Base-by-base conservation (phyloP, 768 basidiomycete species). In the Clitopilus passeckerianus region DNA sequence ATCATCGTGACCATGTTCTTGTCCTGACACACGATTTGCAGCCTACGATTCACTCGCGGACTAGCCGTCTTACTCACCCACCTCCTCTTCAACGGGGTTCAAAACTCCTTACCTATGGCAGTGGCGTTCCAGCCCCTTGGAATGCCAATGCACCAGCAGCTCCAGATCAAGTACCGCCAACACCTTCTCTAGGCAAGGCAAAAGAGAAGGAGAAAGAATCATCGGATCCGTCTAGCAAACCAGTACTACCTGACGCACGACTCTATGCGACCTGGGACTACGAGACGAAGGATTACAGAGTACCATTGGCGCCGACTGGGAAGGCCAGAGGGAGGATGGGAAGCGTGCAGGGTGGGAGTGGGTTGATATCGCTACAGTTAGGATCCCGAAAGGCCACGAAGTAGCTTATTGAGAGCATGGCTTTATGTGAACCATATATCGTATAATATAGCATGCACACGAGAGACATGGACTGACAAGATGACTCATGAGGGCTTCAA, bases 11-110 rank as follows among this genome's bases (percentile, higher is more conserved):
- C 34, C 23, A 64, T 54, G 41, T 24, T 30, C 27, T 7, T 4
- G 27, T 7, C 27, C 27, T 20, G 8, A 57, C 55, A 10, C n/a
- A 37, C 44, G 20, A 43, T 22, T 10, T 10, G 61, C 66, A 88
- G 83, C 77, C 82, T 16, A 65, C 84, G 12, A 80, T 90, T 35
- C 68, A 83, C 52, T 71, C 78, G 9, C 83, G 90, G 18, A 84
- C 86, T 10, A 85, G 80, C 8, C 82, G 86, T 4, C 76, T 93
- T 15, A 71, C 76, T 0, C 88, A 90, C 64, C 90, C 90, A 2
- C 81, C 86, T 0, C 78, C 85, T 1, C 77, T 91, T 34, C 74
- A 80, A 53, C 82, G 87, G 15, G 83, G 78, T 5, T 61, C 68
- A 22, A 80, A 79, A 62, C 71, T 76, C 8, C 71, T 83, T 27